Evolutionary conservation across 331 rosid species (phyloP).

Genomic region (Malus hybrid): DNA sequence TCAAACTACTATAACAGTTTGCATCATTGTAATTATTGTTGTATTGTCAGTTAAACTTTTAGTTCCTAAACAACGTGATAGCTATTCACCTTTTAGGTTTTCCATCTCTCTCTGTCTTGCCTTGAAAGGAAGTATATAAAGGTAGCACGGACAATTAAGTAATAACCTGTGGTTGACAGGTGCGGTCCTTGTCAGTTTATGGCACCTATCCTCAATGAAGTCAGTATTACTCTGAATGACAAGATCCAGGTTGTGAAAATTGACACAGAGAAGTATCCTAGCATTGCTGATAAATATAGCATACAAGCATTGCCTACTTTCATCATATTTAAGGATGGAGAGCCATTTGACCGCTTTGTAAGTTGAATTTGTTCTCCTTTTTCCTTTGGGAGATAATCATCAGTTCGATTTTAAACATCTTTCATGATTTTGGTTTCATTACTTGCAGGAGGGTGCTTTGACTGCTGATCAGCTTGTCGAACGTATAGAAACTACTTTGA

Average conservation of each 20-base stretch:
- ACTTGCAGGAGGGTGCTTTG: slow-evolving; percentile 87
- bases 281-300: slow-evolving; percentile 62
- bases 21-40: neutral
- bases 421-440: neutral
- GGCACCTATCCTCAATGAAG: slow-evolving; percentile 83
- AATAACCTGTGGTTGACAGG: slow-evolving; percentile 41
- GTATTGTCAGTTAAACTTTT: neutral
- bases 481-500: slow-evolving; percentile 61
- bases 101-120: neutral
- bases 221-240: slow-evolving; percentile 49
- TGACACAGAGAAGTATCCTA: slow-evolving; percentile 89
- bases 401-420: neutral
- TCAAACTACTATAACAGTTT: neutral
- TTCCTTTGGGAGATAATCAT: neutral
- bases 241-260: slow-evolving; percentile 79
- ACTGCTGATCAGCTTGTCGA: slow-evolving; percentile 58
- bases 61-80: neutral
- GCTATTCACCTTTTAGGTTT: neutral
- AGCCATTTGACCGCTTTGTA: slow-evolving; percentile 75
- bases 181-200: slow-evolving; percentile 98
- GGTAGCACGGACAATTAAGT: slow-evolving; percentile 5
- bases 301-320: slow-evolving; percentile 93
- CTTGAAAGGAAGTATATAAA: neutral
- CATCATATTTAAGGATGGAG: slow-evolving; percentile 85
- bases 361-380: slow-evolving; percentile 26